phyloP scores from a whole-genome alignment of 2,329 filamentous ascomycete species.

The Hypoxylon sp. region DNA sequence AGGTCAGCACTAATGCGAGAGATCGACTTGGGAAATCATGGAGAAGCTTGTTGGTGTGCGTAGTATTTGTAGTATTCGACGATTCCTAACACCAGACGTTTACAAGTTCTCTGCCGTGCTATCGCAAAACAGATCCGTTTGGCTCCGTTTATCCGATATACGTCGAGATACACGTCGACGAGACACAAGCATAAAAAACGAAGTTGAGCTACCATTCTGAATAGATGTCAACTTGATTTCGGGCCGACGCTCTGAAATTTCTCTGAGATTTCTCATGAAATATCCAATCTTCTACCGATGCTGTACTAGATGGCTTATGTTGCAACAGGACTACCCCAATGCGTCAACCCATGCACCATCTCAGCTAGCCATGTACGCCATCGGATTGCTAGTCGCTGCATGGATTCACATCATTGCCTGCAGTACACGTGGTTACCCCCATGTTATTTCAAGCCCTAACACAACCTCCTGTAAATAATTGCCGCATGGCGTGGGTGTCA shows the following conservation, averaged over 20 bases:
- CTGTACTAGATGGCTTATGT: neutral
- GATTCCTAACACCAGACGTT: slow-evolving; percentile 1
- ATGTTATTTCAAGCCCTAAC: slow-evolving; percentile 28
- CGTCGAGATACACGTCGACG: neutral
- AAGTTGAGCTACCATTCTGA: neutral
- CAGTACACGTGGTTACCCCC: slow-evolving; percentile 31
- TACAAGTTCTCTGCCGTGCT: slow-evolving; percentile 11
- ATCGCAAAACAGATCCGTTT: slow-evolving; percentile 10
- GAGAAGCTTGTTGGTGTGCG: slow-evolving; percentile 13
- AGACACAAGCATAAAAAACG: neutral
- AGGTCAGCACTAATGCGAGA: slow-evolving; percentile 42
- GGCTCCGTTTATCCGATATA: neutral
- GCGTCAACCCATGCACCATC: slow-evolving; percentile 1
- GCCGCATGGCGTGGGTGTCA: slow-evolving; percentile 27
- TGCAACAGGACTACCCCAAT: neutral
- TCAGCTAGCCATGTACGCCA: slow-evolving; percentile 23
- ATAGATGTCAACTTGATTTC: neutral
- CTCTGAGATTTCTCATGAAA: neutral
- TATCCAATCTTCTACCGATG: neutral
- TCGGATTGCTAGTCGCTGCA: slow-evolving; percentile 11
- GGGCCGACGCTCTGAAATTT: neutral
- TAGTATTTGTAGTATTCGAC: slow-evolving; percentile 4
- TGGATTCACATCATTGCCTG: slow-evolving; percentile 33
- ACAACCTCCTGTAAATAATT: slow-evolving; percentile 30
- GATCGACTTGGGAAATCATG: slow-evolving; percentile 37